Conservation (phyloP, 2,329 filamentous ascomycete species). For the Claviceps sp. region DNA sequence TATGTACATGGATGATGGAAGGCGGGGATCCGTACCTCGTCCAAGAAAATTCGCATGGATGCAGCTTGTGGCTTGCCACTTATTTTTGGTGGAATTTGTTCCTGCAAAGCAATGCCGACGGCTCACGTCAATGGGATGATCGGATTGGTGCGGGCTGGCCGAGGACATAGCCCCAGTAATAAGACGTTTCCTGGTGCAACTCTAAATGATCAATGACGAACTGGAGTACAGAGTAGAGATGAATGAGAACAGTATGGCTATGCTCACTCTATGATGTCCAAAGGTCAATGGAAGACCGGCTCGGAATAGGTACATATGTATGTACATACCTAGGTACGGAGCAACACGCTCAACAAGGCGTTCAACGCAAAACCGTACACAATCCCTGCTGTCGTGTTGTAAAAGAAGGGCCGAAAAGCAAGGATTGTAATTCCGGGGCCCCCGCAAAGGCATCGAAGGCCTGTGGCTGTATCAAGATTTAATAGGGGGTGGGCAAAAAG, state of each 20-base stretch:
- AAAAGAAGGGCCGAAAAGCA: constrained; percentile 5
- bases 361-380: not conserved
- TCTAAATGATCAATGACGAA: not conserved
- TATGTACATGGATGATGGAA: not conserved
- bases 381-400: not conserved
- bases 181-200: not conserved
- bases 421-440: not conserved
- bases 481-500: not conserved
- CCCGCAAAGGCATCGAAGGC: not conserved
- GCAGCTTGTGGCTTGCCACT: constrained; percentile 1
- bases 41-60: not conserved
- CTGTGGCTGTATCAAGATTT: not conserved
- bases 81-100: not conserved
- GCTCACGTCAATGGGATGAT: not conserved
- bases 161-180: not conserved
- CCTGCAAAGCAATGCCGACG: not conserved
- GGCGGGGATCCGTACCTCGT: not conserved
- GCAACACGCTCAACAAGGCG: not conserved
- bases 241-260: no score
- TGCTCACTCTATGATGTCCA: no score
- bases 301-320: no score
- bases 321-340: not conserved
- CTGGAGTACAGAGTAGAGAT: no score
- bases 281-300: no score
- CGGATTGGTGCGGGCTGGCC: not conserved